phyloP scores from a whole-genome alignment of 805 yeast species.

The Ogataea trehalophila region DNA sequence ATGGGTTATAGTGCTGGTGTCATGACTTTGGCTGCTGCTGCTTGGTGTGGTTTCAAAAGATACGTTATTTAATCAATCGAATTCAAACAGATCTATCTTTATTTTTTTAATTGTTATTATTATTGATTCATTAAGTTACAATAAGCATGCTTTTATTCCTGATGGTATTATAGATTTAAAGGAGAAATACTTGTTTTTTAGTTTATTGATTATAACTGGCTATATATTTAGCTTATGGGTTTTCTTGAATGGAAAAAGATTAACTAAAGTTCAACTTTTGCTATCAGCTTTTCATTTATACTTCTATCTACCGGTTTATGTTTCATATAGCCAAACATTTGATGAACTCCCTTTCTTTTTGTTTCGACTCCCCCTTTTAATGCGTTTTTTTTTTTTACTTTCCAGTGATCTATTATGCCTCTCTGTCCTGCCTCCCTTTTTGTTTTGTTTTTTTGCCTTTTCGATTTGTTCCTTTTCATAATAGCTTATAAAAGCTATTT shows the following conservation, averaged over 20 bases:
- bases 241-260: no score
- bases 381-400: not conserved
- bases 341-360: not conserved
- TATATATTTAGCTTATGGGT: no score
- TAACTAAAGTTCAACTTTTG: no score
- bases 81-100: not conserved
- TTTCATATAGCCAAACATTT: no score
- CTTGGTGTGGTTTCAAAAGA: conserved; percentile 83
- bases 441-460: not conserved
- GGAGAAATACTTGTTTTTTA: not conserved
- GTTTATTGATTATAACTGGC: not conserved
- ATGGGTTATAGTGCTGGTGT: conserved; percentile 82
- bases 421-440: not conserved
- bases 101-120: not conserved
- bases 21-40: conserved; percentile 86
- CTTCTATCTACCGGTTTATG: no score
- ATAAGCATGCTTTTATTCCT: not conserved
- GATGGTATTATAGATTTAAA: not conserved
- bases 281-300: no score
- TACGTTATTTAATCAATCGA: not conserved
- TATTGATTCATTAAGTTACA: not conserved
- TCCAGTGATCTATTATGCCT: not conserved
- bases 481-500: not conserved
- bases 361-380: not conserved
- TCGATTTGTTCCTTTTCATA: not conserved